Conservation (phyloP, 441 rosid species). For the Croton laevigatus region DNA sequence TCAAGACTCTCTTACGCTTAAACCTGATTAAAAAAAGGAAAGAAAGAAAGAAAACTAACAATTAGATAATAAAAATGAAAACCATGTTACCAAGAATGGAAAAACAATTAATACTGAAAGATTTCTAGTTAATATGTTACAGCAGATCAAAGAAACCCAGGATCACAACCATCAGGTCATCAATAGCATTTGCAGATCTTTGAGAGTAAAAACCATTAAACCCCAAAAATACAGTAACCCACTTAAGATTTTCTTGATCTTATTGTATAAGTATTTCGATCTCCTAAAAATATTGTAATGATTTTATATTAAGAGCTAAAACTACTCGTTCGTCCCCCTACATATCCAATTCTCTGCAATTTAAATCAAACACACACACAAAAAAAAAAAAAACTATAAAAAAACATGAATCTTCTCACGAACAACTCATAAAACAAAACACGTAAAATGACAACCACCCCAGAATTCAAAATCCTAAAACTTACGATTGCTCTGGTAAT, state of each 20-base stretch:
- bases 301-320: too few relatives aligned
- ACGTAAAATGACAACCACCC: conserved; percentile 21
- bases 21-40: conserved; percentile 6
- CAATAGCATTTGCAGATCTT: conserved; percentile 12
- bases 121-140: not conserved
- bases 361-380: conserved; percentile 15
- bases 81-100: not conserved
- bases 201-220: not conserved
- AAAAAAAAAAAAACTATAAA: not conserved
- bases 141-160: conserved; percentile 10
- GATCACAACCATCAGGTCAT: not conserved
- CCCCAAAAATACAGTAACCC: not conserved
- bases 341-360: conserved; percentile 12
- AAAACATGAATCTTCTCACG: not conserved
- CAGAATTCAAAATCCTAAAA: conserved; percentile 24
- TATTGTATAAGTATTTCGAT: not conserved
- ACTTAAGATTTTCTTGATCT: not conserved
- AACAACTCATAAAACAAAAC: not conserved
- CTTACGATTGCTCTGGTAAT: not conserved
- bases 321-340: not conserved
- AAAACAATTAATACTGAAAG: not conserved
- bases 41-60: not conserved
- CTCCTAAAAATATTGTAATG: not conserved
- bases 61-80: not conserved
- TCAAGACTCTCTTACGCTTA: not conserved